Percentiles rank a stretch among this genome's conserved stretches.
Evolutionary conservation across 495 filamentous ascomycete genomes (phyloP).

Genomic region (Penicillium manginii): DNA sequence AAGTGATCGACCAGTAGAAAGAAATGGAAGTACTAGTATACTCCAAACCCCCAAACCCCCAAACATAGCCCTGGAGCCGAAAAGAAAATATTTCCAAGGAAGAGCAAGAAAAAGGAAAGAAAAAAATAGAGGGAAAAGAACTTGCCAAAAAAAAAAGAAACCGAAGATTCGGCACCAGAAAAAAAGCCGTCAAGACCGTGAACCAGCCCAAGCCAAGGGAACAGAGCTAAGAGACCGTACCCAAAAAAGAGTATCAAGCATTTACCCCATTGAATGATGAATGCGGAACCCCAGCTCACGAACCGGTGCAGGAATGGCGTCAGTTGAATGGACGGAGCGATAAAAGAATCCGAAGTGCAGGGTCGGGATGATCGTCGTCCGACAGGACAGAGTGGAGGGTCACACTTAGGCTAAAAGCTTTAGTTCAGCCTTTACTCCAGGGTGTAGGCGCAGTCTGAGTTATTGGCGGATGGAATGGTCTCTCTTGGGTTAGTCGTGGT

Average conservation of each 20-base stretch:
- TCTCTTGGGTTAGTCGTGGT: neutral
- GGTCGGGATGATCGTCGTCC: slow-evolving; percentile 6
- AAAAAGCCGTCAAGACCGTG: neutral
- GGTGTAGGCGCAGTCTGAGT: neutral
- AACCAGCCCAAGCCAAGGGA: neutral
- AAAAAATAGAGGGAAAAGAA: neutral
- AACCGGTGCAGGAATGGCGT: slow-evolving; percentile 1
- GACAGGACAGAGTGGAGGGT: neutral
- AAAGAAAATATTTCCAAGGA: neutral
- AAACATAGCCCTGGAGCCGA: neutral
- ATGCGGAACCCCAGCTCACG: neutral
- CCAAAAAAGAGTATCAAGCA: neutral
- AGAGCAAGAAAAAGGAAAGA: neutral
- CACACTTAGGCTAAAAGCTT: neutral
- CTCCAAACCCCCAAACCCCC: neutral
- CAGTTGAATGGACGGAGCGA: slow-evolving; percentile 3
- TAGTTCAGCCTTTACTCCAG: too few species aligned
- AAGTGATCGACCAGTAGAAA: neutral
- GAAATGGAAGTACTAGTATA: neutral
- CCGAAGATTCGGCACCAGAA: neutral
- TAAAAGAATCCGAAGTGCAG: neutral
- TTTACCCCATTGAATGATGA: slow-evolving; percentile 3
- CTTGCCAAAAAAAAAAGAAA: neutral
- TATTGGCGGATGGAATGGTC: neutral
- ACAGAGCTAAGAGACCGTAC: neutral